Base-by-base conservation (phyloP, 2,329 filamentous ascomycete genomes). In the Sclerotinia minor region DNA sequence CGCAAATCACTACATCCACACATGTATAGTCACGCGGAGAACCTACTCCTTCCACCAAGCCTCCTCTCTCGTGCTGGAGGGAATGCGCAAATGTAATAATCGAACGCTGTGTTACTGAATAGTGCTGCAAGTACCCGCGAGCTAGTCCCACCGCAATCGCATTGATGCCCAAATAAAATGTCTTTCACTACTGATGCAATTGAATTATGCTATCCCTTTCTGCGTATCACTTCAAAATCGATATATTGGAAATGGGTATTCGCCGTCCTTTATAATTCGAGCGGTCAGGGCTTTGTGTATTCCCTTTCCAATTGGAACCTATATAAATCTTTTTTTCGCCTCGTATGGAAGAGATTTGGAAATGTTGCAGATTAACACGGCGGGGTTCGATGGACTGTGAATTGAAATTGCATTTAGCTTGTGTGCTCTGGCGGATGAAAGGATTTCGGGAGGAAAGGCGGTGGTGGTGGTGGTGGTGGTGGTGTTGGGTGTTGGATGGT, bases 101-200 rank as follows among this genome's bases (percentile, higher is more conserved):
- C 69, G 58, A 69, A 72, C 70, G 73, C 69, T 55, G 74, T 75
- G 71, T 71, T 49, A 75, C 72, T 58, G 58, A 68, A 45, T 66
- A 29, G n/a, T 69, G 55, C 64, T 76, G 75, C 73, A 73, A 59
- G 68, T 73, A 73, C 70, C 75, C 75, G 73, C 65, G 67, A 69
- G 67, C 72, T 71, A 72, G 60, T 67, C 61, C 69, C 69, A 71
- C 70, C 64, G 68, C 67, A 71, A 71, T 72, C 65, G 69, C 74
- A 76, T 75, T 74, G 72, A 75, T 75, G 73, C 72, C 73, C 74
- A 73, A 73, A 69, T 69, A 68, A 60, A 52, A 66, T 59, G 54
- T 54, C 54, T 60, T 66, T 54, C 54, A 60, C 65, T 49, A 61
- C 57, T 45, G 58, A 63, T 61, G 65, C 65, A 55, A 67, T 53